phyloP scores from a whole-genome alignment of 805 yeast species.

The Metschnikowia henanensis region DNA sequence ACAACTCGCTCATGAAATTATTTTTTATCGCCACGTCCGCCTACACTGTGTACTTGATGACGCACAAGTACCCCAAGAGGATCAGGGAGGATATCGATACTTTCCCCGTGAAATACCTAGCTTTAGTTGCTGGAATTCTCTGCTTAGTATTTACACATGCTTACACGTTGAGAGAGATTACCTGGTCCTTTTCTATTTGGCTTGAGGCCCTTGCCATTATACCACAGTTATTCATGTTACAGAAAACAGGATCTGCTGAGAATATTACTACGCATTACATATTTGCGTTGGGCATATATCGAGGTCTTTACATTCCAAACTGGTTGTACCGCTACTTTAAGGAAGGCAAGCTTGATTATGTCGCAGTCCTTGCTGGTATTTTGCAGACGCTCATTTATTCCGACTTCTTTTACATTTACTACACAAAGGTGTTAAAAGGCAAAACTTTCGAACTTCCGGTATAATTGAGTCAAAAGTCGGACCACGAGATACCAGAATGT shows the following conservation, averaged over 20 bases:
- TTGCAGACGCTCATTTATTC: constrained; percentile 87
- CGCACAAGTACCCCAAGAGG: constrained; percentile 55
- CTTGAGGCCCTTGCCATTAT: constrained; percentile 87
- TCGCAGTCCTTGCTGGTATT: constrained; percentile 77
- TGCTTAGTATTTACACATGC: constrained; percentile 64
- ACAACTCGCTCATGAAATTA: constrained; percentile 80
- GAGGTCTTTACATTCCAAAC: constrained; percentile 89
- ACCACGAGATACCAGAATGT: no score
- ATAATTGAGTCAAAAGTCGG: constrained; percentile 11
- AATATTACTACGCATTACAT: constrained; percentile 89
- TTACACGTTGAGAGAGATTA: constrained; percentile 58
- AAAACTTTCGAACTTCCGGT: constrained; percentile 73
- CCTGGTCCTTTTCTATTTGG: constrained; percentile 94
- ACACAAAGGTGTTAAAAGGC: constrained; percentile 74
- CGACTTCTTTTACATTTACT: constrained; percentile 93
- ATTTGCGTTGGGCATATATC: constrained; percentile 87
- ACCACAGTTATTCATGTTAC: constrained; percentile 90
- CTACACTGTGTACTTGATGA: constrained; percentile 75
- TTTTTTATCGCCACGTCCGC: constrained; percentile 74
- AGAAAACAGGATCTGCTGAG: constrained; percentile 85
- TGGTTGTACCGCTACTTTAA: constrained; percentile 86
- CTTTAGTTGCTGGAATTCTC: constrained; percentile 57
- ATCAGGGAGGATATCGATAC: constrained; percentile 64
- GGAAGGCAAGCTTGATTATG: constrained; percentile 64
- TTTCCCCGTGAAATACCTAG: constrained; percentile 70